These are phyloP conservation scores for Lichtheimia corymbifera DNA, from an alignment of 371 early-diverging fungal genomes.

Conservation along the genomic window DNA sequence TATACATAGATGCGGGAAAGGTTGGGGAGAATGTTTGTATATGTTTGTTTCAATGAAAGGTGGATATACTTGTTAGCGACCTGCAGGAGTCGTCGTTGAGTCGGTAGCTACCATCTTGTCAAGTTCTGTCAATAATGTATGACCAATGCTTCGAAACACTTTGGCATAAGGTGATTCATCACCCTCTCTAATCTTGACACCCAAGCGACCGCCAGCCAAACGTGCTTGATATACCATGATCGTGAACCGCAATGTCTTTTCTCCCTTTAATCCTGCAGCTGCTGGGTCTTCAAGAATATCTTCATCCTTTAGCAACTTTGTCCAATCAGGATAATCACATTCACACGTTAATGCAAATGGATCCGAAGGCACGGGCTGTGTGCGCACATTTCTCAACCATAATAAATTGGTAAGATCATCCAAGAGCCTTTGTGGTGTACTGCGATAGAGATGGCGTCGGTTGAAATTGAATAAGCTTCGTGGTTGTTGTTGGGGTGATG, in stretches of 20 bases:
- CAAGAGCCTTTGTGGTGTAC: conserved; percentile 25
- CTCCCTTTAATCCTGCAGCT: conserved; percentile 3
- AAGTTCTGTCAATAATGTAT: conserved; percentile 23
- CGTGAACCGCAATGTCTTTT: conserved; percentile 20
- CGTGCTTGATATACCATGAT: conserved; percentile 37
- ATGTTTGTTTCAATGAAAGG: background rate
- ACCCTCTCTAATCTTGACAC: conserved; percentile 37
- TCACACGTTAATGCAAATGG: conserved; percentile 29
- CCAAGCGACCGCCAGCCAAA: conserved; percentile 38
- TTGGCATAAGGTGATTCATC: conserved; percentile 18
- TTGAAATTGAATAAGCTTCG: conserved; percentile 35
- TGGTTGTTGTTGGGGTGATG: conserved; percentile 13
- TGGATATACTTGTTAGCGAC: background rate
- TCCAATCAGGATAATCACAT: conserved; percentile 21
- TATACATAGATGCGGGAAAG: background rate
- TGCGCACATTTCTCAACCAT: conserved; percentile 14
- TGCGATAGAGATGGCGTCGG: conserved; percentile 29
- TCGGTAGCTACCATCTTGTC: conserved; percentile 14
- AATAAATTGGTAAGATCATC: conserved; percentile 21
- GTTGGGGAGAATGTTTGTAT: background rate
- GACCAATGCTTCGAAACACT: conserved; percentile 18
- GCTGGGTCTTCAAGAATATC: background rate
- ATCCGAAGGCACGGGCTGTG: conserved; percentile 4
- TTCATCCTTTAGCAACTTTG: conserved; percentile 7
- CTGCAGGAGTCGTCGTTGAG: background rate